Base-by-base conservation (phyloP, 176 grass and related monocot species). In the Carex parvula region DNA sequence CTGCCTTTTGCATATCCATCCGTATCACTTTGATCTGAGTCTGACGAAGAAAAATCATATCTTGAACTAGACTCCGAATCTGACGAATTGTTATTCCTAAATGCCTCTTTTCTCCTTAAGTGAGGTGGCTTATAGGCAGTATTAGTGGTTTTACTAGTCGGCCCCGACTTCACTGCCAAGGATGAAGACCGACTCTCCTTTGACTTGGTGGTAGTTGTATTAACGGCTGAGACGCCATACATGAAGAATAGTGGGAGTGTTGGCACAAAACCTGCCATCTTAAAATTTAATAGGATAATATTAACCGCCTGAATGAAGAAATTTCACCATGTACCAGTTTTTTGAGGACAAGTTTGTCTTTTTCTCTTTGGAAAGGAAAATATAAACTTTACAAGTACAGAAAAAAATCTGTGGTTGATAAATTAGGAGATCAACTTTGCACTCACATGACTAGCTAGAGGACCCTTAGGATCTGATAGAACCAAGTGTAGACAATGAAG, bases 231-330 rank as follows among this genome's bases (percentile, higher is more conserved):
- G 73, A 98, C 72, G 22, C 95, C 92, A 86, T 94, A 98, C 62
- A 89, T 73, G 64, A 98, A 91, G 86, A 93, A 98, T 53, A 90
- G 90, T 87, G 91, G 92, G 32, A 98, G 79, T 85, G 88, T 88
- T 84, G 90, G 89, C 60, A 98, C 90, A 70, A 98, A 90, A 88
- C 95, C 92, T 91, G 95, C 84, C 70, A 98, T 92, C 95, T 98
- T 91, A 30, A 85, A 88, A 84, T 94, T 72, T 89, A 80, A 86
- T 81, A 74, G 35, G 54, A 81, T 21, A 64, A 68, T 88, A 74
- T 91, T 81, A 93, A 70, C 84, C 71, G 61, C 80, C 44, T 76
- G 50, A 55, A 16, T 55, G 50, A 76, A 73, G 41, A 50, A 50
- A 26, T 22, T 76, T 17, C 22, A 55, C 30, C 10, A 30, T 29